These are phyloP conservation scores for Colletotrichum shisoi DNA, from an alignment of 2,329 filamentous ascomycete genomes.

Conservation along the genomic window DNA sequence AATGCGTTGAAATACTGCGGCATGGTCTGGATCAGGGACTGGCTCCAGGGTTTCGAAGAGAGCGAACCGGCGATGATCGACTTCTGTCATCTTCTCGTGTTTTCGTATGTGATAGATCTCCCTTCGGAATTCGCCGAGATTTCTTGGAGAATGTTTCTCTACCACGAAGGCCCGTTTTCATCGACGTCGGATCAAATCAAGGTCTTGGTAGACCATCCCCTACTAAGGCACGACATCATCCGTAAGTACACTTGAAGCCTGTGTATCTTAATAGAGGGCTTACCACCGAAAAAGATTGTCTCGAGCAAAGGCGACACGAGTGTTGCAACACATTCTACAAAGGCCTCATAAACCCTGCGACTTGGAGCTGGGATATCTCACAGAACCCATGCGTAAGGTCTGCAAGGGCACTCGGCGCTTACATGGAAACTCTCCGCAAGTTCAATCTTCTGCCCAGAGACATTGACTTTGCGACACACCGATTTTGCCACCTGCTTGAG, in stretches of 20 bases:
- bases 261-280: neutral
- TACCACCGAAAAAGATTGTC: slow-evolving; percentile 8
- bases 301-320: slow-evolving; percentile 36
- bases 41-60: slow-evolving; percentile 34
- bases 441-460: slow-evolving; percentile 34
- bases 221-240: slow-evolving; percentile 36
- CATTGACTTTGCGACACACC: slow-evolving; percentile 38
- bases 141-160: slow-evolving; percentile 38
- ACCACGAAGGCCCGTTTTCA: slow-evolving; percentile 38
- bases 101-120: slow-evolving; percentile 39
- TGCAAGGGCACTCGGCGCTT: slow-evolving; percentile 33
- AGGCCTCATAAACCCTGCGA: slow-evolving; percentile 33
- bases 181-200: slow-evolving; percentile 22
- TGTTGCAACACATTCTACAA: slow-evolving; percentile 37
- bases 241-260: slow-evolving; percentile 15
- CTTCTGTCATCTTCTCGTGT: slow-evolving; percentile 39
- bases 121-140: slow-evolving; percentile 37
- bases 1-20: slow-evolving; percentile 38
- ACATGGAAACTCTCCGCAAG: slow-evolving; percentile 35
- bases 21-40: slow-evolving; percentile 38
- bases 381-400: slow-evolving; percentile 27
- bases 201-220: slow-evolving; percentile 37
- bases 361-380: slow-evolving; percentile 28
- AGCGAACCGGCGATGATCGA: slow-evolving; percentile 33
- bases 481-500: slow-evolving; percentile 35